Evolutionary conservation across 768 basidiomycete genomes (phyloP).

Genomic region (Solioccasus polychromus): DNA sequence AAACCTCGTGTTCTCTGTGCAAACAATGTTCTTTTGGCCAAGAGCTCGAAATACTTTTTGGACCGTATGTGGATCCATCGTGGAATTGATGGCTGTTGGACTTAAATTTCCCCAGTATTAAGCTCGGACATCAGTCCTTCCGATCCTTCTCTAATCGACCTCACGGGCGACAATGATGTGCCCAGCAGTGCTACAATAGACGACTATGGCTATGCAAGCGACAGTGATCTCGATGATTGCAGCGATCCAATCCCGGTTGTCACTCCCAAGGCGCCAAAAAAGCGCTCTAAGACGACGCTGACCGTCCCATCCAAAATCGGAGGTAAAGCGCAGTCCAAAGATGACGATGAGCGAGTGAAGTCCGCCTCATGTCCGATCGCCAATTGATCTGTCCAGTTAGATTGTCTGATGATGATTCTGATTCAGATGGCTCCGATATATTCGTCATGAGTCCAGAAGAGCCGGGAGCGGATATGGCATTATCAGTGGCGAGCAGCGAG

Average conservation of each 20-base stretch:
- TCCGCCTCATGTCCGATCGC: neutral
- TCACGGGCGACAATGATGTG: conserved; percentile 12
- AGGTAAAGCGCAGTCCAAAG: neutral
- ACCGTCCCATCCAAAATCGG: neutral
- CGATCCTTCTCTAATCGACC: conserved; percentile 12
- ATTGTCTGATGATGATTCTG: conserved; percentile 12
- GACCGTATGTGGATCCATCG: conserved; percentile 16
- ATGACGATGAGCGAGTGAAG: conserved; percentile 7
- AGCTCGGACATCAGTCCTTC: conserved; percentile 9
- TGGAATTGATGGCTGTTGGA: neutral
- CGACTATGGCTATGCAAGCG: conserved; percentile 32
- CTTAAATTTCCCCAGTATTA: conserved; percentile 12
- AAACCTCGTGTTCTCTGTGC: conserved; percentile 25
- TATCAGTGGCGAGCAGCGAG: conserved; percentile 9
- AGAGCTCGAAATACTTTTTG: conserved; percentile 25
- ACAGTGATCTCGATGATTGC: conserved; percentile 36
- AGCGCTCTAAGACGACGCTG: neutral
- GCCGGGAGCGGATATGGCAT: neutral
- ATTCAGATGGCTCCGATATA: conserved; percentile 14
- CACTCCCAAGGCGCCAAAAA: neutral
- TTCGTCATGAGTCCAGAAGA: conserved; percentile 19
- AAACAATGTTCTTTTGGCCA: conserved; percentile 27
- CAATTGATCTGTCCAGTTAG: conserved; percentile 7
- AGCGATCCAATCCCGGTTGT: neutral
- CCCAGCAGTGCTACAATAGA: conserved; percentile 5